Evolutionary conservation across 768 basidiomycete species (phyloP).

Genomic region (Leucosporidium yakuticum): DNA sequence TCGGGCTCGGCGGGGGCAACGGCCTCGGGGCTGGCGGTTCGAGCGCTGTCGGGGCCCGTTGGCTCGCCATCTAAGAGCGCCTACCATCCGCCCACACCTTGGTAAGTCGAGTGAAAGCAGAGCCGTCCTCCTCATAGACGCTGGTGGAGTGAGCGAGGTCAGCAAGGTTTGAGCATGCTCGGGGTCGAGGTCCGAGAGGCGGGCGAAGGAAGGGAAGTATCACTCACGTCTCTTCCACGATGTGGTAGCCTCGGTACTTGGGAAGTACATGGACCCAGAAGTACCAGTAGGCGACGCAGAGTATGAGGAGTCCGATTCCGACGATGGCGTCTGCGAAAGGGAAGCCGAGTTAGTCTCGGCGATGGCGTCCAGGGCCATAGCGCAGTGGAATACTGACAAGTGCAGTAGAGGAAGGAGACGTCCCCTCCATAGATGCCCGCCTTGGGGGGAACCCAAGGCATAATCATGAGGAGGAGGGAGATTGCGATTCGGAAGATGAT

Average conservation of each 20-base stretch:
- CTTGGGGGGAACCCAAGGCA: conserved; percentile 42
- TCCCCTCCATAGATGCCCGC: conserved; percentile 42
- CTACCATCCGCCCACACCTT: neutral
- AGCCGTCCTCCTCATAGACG: neutral
- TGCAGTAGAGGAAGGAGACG: conserved; percentile 43
- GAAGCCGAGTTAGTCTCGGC: neutral
- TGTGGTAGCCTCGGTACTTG: conserved; percentile 48
- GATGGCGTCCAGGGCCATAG: neutral
- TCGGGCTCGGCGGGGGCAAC: too few species aligned
- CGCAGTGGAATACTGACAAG: conserved; percentile 22
- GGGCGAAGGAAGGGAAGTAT: too few species aligned
- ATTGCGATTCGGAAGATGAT: conserved; percentile 8
- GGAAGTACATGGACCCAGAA: conserved; percentile 51
- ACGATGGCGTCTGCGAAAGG: neutral
- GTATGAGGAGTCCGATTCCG: conserved; percentile 38
- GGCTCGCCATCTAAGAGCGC: neutral
- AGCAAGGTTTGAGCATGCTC: too few species aligned
- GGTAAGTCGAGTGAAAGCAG: neutral
- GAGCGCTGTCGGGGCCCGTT: too few species aligned
- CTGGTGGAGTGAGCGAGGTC: too few species aligned
- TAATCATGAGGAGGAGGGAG: conserved; percentile 42
- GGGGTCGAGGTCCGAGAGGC: too few species aligned
- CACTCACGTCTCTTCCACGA: conserved; percentile 43
- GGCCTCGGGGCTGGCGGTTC: too few species aligned
- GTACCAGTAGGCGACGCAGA: conserved; percentile 41